Conservation (phyloP, 1,139 yeast species). For the Yamadazyma trypodendri region DNA sequence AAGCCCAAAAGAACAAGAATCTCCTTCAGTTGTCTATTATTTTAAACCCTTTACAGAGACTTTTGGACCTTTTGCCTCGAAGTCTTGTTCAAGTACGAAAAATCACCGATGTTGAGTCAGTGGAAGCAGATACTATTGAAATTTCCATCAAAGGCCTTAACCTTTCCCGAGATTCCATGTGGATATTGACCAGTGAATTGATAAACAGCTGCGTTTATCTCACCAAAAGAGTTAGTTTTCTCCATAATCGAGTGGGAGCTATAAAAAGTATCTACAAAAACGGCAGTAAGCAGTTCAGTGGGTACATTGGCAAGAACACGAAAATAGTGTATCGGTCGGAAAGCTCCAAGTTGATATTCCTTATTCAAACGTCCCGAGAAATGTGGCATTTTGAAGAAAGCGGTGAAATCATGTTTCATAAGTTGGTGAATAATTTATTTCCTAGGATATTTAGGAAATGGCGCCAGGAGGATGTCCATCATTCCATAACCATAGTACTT, state of each 20-base stretch:
- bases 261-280: constrained; percentile 68
- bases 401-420: constrained; percentile 92
- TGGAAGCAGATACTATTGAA: constrained; percentile 80
- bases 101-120: constrained; percentile 36
- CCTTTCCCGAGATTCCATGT: constrained; percentile 90
- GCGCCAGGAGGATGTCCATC: constrained; percentile 86
- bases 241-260: constrained; percentile 58
- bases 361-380: constrained; percentile 87
- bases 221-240: constrained; percentile 63
- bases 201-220: constrained; percentile 64
- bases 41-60: constrained; percentile 60
- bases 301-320: constrained; percentile 70
- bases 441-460: constrained; percentile 89
- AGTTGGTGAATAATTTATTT: constrained; percentile 82
- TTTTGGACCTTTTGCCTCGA: constrained; percentile 67
- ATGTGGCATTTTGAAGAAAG: constrained; percentile 99
- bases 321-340: constrained; percentile 86
- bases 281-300: constrained; percentile 65
- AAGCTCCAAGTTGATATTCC: constrained; percentile 77
- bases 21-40: constrained; percentile 52
- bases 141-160: constrained; percentile 77
- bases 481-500: constrained; percentile 84
- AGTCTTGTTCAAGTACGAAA: constrained; percentile 55
- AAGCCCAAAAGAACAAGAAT: constrained; percentile 15
- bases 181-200: constrained; percentile 70